Conservation (phyloP, 495 filamentous ascomycete genomes). For the Aspergillus nidulans region DNA sequence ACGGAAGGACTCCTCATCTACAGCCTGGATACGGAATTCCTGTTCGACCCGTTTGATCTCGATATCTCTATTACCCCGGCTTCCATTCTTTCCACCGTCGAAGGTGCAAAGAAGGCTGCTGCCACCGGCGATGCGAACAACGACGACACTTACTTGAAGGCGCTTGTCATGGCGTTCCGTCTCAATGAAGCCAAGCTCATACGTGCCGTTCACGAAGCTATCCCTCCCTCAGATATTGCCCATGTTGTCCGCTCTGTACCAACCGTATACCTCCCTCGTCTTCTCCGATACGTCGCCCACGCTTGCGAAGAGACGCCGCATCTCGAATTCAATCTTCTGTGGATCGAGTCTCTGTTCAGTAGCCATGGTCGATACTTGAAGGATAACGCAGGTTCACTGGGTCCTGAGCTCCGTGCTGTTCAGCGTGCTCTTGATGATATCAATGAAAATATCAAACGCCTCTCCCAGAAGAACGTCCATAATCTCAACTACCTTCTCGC, state of each 20-base stretch:
- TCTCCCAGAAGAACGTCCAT: conserved; percentile 84
- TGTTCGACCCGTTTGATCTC: conserved; percentile 93
- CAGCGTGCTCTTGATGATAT: conserved; percentile 73
- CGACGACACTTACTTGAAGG: conserved; percentile 80
- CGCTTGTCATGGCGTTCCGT: conserved; percentile 93
- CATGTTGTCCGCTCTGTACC: conserved; percentile 78
- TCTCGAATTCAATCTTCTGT: conserved; percentile 87
- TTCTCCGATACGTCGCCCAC: conserved; percentile 79
- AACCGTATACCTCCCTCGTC: conserved; percentile 73
- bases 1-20: conserved; percentile 94
- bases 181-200: conserved; percentile 77
- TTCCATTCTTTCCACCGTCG: conserved; percentile 70
- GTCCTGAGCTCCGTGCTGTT: conserved; percentile 74
- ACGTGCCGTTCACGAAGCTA: conserved; percentile 76
- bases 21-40: conserved; percentile 70
- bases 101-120: conserved; percentile 35
- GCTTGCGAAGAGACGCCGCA: conserved; percentile 88
- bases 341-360: conserved; percentile 82
- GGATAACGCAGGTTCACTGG: conserved; percentile 69
- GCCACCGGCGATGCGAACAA: conserved; percentile 28
- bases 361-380: conserved; percentile 79
- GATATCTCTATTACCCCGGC: conserved; percentile 87
- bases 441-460: conserved; percentile 62
- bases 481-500: conserved; percentile 75
- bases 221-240: conserved; percentile 68